Percentiles rank a stretch among this genome's conserved stretches.
These are phyloP conservation scores for Henningerozyma blattae DNA, from an alignment of 805 yeast species.

Conservation along the genomic window DNA sequence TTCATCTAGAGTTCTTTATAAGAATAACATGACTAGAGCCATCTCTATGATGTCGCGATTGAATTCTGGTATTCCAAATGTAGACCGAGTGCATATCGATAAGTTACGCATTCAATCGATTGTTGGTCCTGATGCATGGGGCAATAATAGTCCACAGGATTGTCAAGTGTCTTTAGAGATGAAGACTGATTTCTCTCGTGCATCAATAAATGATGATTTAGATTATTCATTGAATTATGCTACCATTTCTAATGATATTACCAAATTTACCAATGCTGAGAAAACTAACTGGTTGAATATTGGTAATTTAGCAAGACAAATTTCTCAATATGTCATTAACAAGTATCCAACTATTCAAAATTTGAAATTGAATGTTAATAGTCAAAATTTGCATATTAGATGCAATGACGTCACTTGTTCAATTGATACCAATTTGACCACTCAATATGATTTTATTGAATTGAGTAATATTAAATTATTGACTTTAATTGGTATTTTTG, in stretches of 20 bases:
- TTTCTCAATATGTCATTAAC: slow-evolving; percentile 34
- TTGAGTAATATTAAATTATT: slow-evolving; percentile 45
- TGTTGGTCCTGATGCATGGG: slow-evolving; percentile 70
- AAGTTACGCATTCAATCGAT: slow-evolving; percentile 50
- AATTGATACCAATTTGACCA: slow-evolving; percentile 3
- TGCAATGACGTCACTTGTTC: slow-evolving; percentile 18
- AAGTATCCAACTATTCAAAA: slow-evolving; percentile 13
- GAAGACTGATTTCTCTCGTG: slow-evolving; percentile 53
- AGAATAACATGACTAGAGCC: too few species aligned
- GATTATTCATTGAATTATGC: slow-evolving; percentile 82
- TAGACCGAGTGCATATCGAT: slow-evolving; percentile 30
- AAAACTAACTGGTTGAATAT: slow-evolving; percentile 24
- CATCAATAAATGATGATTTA: slow-evolving; percentile 75
- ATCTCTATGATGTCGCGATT: too few species aligned
- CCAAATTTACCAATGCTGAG: slow-evolving; percentile 25
- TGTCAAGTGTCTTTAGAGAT: slow-evolving; percentile 46
- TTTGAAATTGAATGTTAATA: slow-evolving; percentile 10
- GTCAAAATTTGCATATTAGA: slow-evolving; percentile 20
- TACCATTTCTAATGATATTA: slow-evolving; percentile 57
- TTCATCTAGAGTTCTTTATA: too few species aligned
- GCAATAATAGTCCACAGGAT: slow-evolving; percentile 54
- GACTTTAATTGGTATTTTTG: slow-evolving; percentile 87
- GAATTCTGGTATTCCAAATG: too few species aligned
- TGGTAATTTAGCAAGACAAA: slow-evolving; percentile 32
- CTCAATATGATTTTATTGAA: slow-evolving; percentile 14